Evolutionary conservation across 768 basidiomycete genomes (phyloP).

Genomic region (Rhizopogon vinicolor): DNA sequence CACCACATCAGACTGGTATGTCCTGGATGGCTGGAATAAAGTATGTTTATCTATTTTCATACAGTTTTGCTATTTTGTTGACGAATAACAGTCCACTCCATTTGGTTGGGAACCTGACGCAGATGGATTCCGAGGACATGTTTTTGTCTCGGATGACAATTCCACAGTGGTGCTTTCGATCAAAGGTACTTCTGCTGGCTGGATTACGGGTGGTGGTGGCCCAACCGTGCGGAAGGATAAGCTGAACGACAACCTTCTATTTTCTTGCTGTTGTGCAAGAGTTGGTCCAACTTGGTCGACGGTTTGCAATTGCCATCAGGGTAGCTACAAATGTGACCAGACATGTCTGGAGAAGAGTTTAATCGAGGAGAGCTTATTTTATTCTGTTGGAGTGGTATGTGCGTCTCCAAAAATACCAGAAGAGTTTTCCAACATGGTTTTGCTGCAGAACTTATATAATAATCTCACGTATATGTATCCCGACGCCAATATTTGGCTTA

Average conservation of each 20-base stretch:
- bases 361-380: slow-evolving; percentile 81
- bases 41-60: slow-evolving; percentile 29
- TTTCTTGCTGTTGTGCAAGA: slow-evolving; percentile 93
- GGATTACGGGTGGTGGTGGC: slow-evolving; percentile 68
- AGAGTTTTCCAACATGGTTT: background rate
- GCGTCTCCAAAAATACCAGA: background rate
- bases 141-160: slow-evolving; percentile 83
- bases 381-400: slow-evolving; percentile 78
- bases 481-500: slow-evolving; percentile 82
- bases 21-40: slow-evolving; percentile 58
- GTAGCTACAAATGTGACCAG: slow-evolving; percentile 72
- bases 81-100: slow-evolving; percentile 47
- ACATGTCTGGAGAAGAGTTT: slow-evolving; percentile 78
- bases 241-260: slow-evolving; percentile 91
- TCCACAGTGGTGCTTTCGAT: slow-evolving; percentile 83
- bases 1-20: slow-evolving; percentile 65
- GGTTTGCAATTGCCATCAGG: slow-evolving; percentile 84
- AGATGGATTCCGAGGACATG: slow-evolving; percentile 90
- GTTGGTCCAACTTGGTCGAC: slow-evolving; percentile 94
- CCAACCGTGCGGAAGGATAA: slow-evolving; percentile 88
- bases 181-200: slow-evolving; percentile 86
- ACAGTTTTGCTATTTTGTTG: background rate
- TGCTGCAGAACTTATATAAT: slow-evolving; percentile 79
- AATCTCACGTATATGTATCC: slow-evolving; percentile 92
- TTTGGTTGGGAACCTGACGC: slow-evolving; percentile 88